Percentiles rank a stretch among this genome's conserved stretches.
phyloP scores from a whole-genome alignment of 2,329 filamentous ascomycete genomes.

The Rhynchosporium secalis region DNA sequence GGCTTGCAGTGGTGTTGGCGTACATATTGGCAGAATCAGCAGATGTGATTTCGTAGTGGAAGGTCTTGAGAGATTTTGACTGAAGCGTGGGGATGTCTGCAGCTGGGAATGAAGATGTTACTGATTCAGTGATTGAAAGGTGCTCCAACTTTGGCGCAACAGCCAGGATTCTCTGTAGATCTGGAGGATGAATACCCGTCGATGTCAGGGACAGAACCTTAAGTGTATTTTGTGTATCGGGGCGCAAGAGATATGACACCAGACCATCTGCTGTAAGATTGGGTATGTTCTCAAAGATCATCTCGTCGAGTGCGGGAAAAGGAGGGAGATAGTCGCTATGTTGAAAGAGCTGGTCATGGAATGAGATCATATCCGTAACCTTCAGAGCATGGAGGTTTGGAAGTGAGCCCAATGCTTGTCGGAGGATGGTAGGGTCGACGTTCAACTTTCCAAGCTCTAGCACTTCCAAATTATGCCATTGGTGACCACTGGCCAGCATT shows the following conservation, averaged over 20 bases:
- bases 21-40: constrained; percentile 58
- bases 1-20: constrained; percentile 55
- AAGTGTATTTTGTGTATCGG: constrained; percentile 60
- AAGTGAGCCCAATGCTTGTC: constrained; percentile 69
- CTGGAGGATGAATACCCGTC: constrained; percentile 62
- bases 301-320: constrained; percentile 72
- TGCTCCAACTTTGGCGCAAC: constrained; percentile 44
- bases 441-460: constrained; percentile 68
- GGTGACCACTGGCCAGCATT: constrained; percentile 60
- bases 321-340: constrained; percentile 64
- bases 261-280: constrained; percentile 72
- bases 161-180: constrained; percentile 46
- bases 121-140: constrained; percentile 56
- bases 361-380: constrained; percentile 65
- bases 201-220: constrained; percentile 68
- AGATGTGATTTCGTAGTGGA: constrained; percentile 82
- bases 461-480: constrained; percentile 72
- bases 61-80: constrained; percentile 66
- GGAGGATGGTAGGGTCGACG: constrained; percentile 69
- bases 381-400: constrained; percentile 71
- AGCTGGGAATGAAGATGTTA: constrained; percentile 56
- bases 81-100: constrained; percentile 61
- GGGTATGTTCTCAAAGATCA: constrained; percentile 71
- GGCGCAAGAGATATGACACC: constrained; percentile 62
- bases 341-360: constrained; percentile 77